phyloP scores from a whole-genome alignment of 1,284 basidiomycete genomes.

The Trichosporon sp. region DNA sequence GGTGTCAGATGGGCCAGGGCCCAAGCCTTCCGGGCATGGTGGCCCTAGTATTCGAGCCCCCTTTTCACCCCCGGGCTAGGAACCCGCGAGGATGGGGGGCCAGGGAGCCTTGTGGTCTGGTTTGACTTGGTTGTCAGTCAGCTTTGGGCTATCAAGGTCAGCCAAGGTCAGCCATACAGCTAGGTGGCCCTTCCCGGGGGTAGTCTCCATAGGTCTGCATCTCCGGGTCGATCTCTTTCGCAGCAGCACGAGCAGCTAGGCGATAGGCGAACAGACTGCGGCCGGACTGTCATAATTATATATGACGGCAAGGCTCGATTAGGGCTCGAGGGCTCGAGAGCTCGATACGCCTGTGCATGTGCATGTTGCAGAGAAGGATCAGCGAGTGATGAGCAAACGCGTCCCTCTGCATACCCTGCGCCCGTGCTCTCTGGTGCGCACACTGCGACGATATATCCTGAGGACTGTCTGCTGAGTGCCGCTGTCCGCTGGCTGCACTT shows the following conservation, averaged over 20 bases:
- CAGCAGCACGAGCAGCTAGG: background rate
- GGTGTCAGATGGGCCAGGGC: background rate
- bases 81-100: background rate
- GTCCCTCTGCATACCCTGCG: background rate
- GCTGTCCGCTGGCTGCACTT: no score
- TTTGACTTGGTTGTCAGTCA: background rate
- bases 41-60: background rate
- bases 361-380: background rate
- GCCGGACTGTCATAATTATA: no score
- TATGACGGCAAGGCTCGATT: background rate
- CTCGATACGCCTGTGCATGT: no score
- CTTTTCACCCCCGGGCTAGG: conserved; percentile 3
- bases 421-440: no score
- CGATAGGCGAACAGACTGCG: no score
- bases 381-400: background rate
- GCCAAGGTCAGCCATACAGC: no score
- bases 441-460: no score
- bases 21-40: no score
- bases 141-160: background rate
- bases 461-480: background rate
- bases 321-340: no score
- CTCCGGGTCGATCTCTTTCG: no score
- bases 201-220: no score
- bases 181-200: no score
- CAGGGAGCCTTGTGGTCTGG: background rate